A percentile compares a stretch with the other conserved stretches of the same genome.
Evolutionary conservation across 2,329 filamentous ascomycete species (phyloP).

Genomic region (Penicillium oxalicum): DNA sequence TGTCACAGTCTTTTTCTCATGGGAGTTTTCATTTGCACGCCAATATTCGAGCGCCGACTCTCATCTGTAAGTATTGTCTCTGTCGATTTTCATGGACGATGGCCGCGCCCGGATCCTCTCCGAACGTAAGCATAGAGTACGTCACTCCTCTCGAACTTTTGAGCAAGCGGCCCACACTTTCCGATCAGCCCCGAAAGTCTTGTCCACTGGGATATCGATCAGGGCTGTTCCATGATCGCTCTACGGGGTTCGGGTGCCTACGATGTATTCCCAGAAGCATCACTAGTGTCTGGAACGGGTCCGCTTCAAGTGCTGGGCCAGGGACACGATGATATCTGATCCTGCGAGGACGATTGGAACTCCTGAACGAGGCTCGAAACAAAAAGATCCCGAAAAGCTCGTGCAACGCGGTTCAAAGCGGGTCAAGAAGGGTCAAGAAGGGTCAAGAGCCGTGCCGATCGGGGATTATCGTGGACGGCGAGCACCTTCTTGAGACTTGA

Average conservation of each 20-base stretch:
- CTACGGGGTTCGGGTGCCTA: conserved; percentile 9
- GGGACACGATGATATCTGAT: not conserved
- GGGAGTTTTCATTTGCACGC: too few species aligned
- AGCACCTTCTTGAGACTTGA: too few species aligned
- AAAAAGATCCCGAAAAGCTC: not conserved
- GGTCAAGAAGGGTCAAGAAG: conserved; percentile 11
- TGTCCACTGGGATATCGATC: conserved; percentile 10
- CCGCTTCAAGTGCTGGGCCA: not conserved
- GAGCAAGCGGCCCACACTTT: conserved; percentile 3
- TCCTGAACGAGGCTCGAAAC: conserved; percentile 4
- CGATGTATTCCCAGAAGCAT: not conserved
- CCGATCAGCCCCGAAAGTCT: conserved; percentile 16
- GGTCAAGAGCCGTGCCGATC: conserved; percentile 6
- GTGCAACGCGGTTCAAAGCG: conserved; percentile 3
- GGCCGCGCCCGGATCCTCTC: not conserved
- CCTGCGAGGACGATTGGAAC: too few species aligned
- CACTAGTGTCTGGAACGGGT: not conserved
- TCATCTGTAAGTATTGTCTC: too few species aligned
- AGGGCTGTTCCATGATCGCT: conserved; percentile 8
- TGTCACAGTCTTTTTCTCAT: too few species aligned
- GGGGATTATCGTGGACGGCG: not conserved
- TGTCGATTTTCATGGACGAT: not conserved
- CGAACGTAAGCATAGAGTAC: conserved; percentile 1
- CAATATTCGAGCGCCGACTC: too few species aligned
- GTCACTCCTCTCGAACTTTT: conserved; percentile 10